Percentiles rank a stretch among this genome's conserved stretches.
phyloP scores from a whole-genome alignment of 805 yeast genomes.

The Saturnispora gosingensis region DNA sequence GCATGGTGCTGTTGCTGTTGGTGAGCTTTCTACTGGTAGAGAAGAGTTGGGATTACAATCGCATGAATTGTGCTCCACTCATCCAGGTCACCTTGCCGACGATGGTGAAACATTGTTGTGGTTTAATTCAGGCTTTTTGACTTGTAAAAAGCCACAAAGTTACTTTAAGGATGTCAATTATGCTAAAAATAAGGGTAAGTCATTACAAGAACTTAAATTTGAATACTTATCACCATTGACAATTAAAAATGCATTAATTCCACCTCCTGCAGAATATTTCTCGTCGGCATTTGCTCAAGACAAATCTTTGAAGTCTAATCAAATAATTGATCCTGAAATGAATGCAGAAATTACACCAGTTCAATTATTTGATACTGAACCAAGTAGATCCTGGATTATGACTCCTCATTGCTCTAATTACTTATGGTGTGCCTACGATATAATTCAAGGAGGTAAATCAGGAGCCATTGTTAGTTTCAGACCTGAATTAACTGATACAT shows the following conservation, averaged over 20 bases:
- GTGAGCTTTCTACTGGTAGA: slow-evolving; percentile 26
- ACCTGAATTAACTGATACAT: slow-evolving; percentile 24
- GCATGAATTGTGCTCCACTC: slow-evolving; percentile 49
- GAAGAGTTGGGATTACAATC: slow-evolving; percentile 10
- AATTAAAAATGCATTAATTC: slow-evolving; percentile 39
- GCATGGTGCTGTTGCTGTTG: slow-evolving; percentile 50
- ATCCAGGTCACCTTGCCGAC: slow-evolving; percentile 52
- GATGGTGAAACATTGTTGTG: slow-evolving; percentile 46
- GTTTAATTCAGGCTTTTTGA: slow-evolving; percentile 63
- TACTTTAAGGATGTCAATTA: slow-evolving; percentile 31
- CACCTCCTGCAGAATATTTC: slow-evolving; percentile 39
- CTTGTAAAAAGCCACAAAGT: slow-evolving; percentile 41
- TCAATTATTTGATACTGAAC: slow-evolving; percentile 29
- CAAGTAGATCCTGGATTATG: slow-evolving; percentile 47
- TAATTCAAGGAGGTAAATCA: slow-evolving; percentile 41
- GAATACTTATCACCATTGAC: slow-evolving; percentile 33
- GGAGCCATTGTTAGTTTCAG: slow-evolving; percentile 38
- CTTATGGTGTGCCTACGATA: slow-evolving; percentile 53
- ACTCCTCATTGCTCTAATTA: slow-evolving; percentile 45
- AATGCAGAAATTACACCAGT: slow-evolving; percentile 7
- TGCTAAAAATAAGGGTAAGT: slow-evolving; percentile 21
- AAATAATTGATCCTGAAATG: slow-evolving; percentile 7
- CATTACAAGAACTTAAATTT: slow-evolving; percentile 26
- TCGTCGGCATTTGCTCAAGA: slow-evolving; percentile 6
- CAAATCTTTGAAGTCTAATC: slow-evolving; percentile 3